Base-by-base conservation (phyloP, 176 grass and related monocot species). In the Oryza punctata region DNA sequence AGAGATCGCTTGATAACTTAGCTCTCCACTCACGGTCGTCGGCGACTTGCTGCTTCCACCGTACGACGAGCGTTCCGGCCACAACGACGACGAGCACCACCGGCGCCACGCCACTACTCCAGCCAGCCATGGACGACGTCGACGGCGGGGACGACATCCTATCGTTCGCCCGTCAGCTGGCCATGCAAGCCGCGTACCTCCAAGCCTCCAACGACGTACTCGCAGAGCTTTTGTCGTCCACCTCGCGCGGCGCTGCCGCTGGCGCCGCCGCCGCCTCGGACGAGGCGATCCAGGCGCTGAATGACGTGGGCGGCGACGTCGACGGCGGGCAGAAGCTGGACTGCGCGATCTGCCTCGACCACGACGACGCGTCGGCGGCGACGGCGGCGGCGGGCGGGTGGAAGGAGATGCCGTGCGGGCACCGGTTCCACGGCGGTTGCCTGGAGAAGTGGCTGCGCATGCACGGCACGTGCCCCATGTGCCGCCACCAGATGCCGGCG, bases 391-490 rank as follows among this genome's bases (percentile, higher is more conserved):
- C 1, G 52, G 21, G 57, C 87, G 30, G 30, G 30, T 32, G 30
- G n/a, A 94, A 87, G 87, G 91, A 89, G 94, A 97, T 94, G 92
- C 86, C 88, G 46, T 97, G 94, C 74, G 72, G 90, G 61, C 94
- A 97, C 77, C 76, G 81, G 40, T 97, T 97, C 84, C 94, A 97
- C 69, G 88, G 73, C 21, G 88, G 66, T 32, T 97, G 94, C 83
- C 87, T 94, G 54, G 86, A 92, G 46, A 57, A 57, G 52, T 57
- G 52, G 52, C 18, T 57, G 18, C 18, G 52, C 4, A 7, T 57
- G 52, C 52, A 57, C 52, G 52, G 52, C 18, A 57, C 52, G 18
- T 57, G 52, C 52, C 52, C 52, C 18, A 57, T 57, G 18, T 57
- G 52, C 52, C 52, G 52, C 52, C 52, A 57, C 18, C 52, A 57